phyloP scores from a whole-genome alignment of 768 basidiomycete genomes.

The Suillus alpinus region DNA sequence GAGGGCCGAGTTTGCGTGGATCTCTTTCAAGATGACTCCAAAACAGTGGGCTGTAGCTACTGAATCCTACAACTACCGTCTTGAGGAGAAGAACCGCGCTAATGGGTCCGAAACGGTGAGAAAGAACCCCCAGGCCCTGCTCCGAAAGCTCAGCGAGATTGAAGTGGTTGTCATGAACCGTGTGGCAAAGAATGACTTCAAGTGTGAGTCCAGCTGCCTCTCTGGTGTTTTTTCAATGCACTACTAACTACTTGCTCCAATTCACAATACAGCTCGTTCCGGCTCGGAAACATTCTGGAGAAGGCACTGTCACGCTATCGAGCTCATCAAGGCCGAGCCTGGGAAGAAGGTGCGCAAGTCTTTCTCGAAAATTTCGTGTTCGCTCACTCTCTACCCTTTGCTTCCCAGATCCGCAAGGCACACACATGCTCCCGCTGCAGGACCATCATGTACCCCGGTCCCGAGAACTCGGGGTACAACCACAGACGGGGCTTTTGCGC shows the following conservation, averaged over 20 bases:
- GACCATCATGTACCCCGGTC: conserved; percentile 16
- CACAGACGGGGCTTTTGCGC: conserved; percentile 6
- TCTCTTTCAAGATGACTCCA: conserved; percentile 18
- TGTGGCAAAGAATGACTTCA: conserved; percentile 8
- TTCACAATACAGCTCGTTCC: conserved; percentile 1
- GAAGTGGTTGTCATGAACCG: conserved; percentile 9
- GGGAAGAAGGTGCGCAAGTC: background rate
- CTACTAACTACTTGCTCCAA: background rate
- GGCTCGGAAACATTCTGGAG: conserved; percentile 10
- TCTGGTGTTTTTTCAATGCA: background rate
- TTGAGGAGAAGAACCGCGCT: background rate
- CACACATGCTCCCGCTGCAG: conserved; percentile 8
- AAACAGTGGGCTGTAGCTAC: conserved; percentile 14
- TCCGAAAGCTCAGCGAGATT: conserved; percentile 9
- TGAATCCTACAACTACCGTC: conserved; percentile 10
- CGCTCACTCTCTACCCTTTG: no score
- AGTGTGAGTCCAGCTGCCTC: conserved; percentile 8
- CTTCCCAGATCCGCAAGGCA: background rate
- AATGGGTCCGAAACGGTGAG: background rate
- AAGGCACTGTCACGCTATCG: conserved; percentile 4
- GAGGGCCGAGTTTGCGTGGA: conserved; percentile 13
- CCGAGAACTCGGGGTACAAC: conserved; percentile 3
- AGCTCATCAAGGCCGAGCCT: conserved; percentile 1
- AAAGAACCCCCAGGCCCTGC: conserved; percentile 13
- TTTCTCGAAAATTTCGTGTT: background rate